Evolutionary conservation across 2,329 filamentous ascomycete species (phyloP), one percentile per base, ranked within the genome.

Genomic region (Ilyonectria sp.): DNA sequence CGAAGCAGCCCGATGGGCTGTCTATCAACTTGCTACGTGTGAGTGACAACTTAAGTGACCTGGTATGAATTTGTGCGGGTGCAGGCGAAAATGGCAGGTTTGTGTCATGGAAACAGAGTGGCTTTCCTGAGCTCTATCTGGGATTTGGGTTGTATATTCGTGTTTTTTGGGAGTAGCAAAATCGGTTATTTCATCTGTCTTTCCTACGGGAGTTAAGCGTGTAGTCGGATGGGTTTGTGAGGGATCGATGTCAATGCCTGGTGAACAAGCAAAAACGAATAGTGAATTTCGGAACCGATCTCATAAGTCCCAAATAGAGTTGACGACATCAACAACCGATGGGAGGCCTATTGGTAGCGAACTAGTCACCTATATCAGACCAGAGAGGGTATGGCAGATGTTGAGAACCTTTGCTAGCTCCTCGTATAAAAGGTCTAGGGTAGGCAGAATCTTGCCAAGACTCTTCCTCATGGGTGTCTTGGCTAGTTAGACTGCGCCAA

Each of bases 71-170:
- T 33, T 65, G 60, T 63, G 62, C 64, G 65, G 60, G 52, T 52
- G 57, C 21, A 62, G 71, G 73, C 71, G 71, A 75, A 75, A 74
- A 73, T 58, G 70, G 70, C 37, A 60, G 70, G 63, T 52, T 50
- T 66, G 49, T 40, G 46, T 66, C 64, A 70, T 21, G 60, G 65
- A 54, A 62, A 63, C 33, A 50, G 62, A 52, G 35, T 29, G 17
- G 50, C 35, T 54, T 64, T 68, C 60, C 60, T 60, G 26, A 67
- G 49, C 49, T 68, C 62, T 72, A 62, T 70, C 64, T 67, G 46
- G 49, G 40, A 56, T 67, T 47, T 67, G 60, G 47, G 29, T 55
- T 68, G 72, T 75, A 74, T 54, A 72, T 75, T 69, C 54, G 29
- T 54, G 60, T 29, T 60, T 55, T 47, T 53, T 33, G 31, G 50